These are phyloP conservation scores for Arthrinium phaeospermum DNA, from an alignment of 2,329 filamentous ascomycete species.

Conservation along the genomic window DNA sequence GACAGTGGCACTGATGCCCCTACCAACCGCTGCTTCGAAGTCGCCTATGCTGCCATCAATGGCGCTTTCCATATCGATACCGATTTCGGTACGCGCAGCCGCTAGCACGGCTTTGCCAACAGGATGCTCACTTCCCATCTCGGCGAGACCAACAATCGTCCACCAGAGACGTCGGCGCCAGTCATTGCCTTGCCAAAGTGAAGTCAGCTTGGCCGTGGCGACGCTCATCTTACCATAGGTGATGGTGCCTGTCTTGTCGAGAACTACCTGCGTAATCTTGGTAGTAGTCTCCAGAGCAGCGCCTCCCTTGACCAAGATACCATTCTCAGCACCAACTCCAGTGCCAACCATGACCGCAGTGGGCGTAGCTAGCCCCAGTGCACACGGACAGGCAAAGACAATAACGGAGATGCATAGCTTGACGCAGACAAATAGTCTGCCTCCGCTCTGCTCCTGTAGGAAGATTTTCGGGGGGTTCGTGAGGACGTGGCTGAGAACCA, in stretches of 20 bases:
- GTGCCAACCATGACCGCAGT: conserved; percentile 99
- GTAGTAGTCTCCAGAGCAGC: conserved; percentile 90
- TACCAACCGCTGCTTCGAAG: conserved; percentile 82
- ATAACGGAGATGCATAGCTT: conserved; percentile 99
- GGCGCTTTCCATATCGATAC: conserved; percentile 71
- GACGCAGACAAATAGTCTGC: conserved; percentile 93
- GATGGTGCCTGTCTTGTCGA: conserved; percentile 96
- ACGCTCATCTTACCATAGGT: conserved; percentile 97
- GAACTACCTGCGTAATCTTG: conserved; percentile 85
- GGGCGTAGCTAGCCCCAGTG: conserved; percentile 92
- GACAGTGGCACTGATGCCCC: conserved; percentile 81
- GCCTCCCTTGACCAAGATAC: conserved; percentile 97
- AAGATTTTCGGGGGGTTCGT: conserved; percentile 89
- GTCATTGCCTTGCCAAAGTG: conserved; percentile 72
- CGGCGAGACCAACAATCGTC: conserved; percentile 92
- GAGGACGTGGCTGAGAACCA: conserved; percentile 89
- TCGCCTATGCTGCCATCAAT: conserved; percentile 86
- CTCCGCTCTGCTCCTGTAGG: conserved; percentile 77
- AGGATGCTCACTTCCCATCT: conserved; percentile 95
- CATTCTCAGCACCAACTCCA: conserved; percentile 93
- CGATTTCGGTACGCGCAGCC: conserved; percentile 77
- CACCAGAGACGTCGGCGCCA: conserved; percentile 84
- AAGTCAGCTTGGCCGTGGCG: conserved; percentile 69
- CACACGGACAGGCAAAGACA: conserved; percentile 96
- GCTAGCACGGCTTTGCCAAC: conserved; percentile 86